Conservation (phyloP, 768 basidiomycete species). For the Boletellus sp. region DNA sequence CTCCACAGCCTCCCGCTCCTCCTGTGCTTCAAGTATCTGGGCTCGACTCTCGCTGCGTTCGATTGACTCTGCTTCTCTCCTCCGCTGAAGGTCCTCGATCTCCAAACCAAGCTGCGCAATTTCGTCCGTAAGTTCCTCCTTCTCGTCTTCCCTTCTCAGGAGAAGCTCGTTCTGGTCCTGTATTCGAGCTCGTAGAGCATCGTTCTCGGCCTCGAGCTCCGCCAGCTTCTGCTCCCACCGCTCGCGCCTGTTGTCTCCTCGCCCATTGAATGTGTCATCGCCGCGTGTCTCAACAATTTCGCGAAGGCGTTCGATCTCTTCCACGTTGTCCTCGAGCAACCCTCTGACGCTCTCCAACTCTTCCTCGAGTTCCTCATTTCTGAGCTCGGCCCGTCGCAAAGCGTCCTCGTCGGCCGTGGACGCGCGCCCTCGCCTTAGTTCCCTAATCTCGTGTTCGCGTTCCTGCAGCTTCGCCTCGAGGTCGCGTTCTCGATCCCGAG, state of each 20-base stretch:
- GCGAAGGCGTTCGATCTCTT: conserved; percentile 73
- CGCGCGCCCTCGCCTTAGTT: conserved; percentile 52
- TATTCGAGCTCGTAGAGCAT: conserved; percentile 53
- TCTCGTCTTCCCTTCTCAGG: conserved; percentile 62
- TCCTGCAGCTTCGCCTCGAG: conserved; percentile 75
- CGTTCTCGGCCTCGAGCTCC: conserved; percentile 60
- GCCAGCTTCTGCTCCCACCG: conserved; percentile 49
- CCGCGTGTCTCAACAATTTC: conserved; percentile 62
- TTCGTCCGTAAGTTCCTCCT: conserved; percentile 65
- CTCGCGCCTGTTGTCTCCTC: conserved; percentile 39
- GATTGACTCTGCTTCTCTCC: conserved; percentile 56
- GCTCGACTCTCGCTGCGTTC: conserved; percentile 75
- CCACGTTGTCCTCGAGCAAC: conserved; percentile 75
- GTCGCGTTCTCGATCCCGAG: conserved; percentile 60
- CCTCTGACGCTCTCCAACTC: conserved; percentile 68
- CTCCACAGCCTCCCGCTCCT: conserved; percentile 76
- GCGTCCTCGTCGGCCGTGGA: conserved; percentile 45
- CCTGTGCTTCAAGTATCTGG: conserved; percentile 64
- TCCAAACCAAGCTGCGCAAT: conserved; percentile 60
- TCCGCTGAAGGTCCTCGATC: conserved; percentile 61
- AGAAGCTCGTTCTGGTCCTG: conserved; percentile 59
- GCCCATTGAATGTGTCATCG: conserved; percentile 39
- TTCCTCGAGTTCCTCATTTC: conserved; percentile 68
- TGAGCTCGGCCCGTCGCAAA: conserved; percentile 52
- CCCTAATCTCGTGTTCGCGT: conserved; percentile 63